Evolutionary conservation across 768 basidiomycete genomes (phyloP), one percentile per base, ranked within the genome.

Genomic region (Podaxis sp.): DNA sequence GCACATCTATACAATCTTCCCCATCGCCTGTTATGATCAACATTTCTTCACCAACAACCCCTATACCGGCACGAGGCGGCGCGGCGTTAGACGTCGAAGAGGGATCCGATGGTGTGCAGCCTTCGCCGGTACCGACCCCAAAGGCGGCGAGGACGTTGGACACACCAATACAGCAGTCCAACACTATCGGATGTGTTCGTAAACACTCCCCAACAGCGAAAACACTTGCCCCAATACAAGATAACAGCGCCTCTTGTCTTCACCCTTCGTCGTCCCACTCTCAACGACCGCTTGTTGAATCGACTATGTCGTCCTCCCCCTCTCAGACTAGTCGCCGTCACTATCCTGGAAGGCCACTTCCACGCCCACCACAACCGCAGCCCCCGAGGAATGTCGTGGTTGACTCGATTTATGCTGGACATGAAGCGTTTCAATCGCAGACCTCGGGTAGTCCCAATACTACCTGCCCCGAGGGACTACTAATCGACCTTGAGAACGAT

Each of bases 271-370:
- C 50, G 1, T 52, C 64, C 21, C 64, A 64, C n/a, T 55, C 63
- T 11, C 59, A 59, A 10, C 25, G 40, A 32, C 32, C 7, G 40
- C 55, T 52, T 2, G 27, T 55, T 14, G 56, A 51, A 10, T 70
- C 71, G n/a, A 67, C 72, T 2, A 65, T 66, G 64, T 67, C 66
- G 13, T 70, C 68, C 2, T 68, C 63, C 23, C 54, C 66, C 7
- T 42, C 59, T 4, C 59, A 27, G 18, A 23, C 3, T 18, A 36
- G 59, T 27, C 32, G 75, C 10, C 79, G 74, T 57, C 84, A 84
- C 67, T 86, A 85, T 65, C 74, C 76, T 25, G 82, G 85, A 3
- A 69, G 85, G 38, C 85, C 85, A 37, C 74, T 87, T n/a, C 85
- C 85, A 5, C 77, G 72, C 21, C 73, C 73, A 14, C 79, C 79